phyloP scores from a whole-genome alignment of 2,329 filamentous ascomycete genomes.

The Sclerotinia nivalis region DNA sequence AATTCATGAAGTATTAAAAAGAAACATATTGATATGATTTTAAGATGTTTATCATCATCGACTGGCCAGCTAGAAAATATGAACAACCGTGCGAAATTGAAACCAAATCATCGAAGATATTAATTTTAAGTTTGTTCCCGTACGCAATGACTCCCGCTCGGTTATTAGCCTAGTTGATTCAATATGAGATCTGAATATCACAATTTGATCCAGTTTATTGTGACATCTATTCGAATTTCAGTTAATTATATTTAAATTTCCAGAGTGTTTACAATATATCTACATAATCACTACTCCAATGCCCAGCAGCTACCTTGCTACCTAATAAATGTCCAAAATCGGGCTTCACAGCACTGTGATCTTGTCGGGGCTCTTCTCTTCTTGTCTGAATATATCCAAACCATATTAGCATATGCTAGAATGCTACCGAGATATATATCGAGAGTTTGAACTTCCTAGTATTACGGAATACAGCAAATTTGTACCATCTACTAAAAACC shows the following conservation, averaged over 20 bases:
- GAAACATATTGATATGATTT: not conserved
- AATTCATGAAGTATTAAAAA: not conserved
- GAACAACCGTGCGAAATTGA: slow-evolving; percentile 11
- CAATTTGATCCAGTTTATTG: not conserved
- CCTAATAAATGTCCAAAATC: no score
- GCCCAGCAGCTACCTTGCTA: no score
- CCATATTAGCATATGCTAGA: not conserved
- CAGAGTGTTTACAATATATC: not conserved
- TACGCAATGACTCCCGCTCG: slow-evolving; percentile 11
- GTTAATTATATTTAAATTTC: not conserved
- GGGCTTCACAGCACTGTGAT: not conserved
- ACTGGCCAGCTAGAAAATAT: not conserved
- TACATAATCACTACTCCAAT: not conserved
- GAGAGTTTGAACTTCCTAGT: not conserved
- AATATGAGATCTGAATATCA: not conserved
- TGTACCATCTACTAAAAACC: not conserved
- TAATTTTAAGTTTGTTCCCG: not conserved
- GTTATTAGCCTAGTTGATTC: not conserved
- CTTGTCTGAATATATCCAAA: not conserved
- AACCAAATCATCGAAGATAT: slow-evolving; percentile 15
- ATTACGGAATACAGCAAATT: not conserved
- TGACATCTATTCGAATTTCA: not conserved
- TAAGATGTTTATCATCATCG: not conserved
- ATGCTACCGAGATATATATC: not conserved
- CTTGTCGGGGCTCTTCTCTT: no score